Base-by-base conservation (phyloP, 371 early-diverging fungal genomes). In the Actinomortierella ambigua region DNA sequence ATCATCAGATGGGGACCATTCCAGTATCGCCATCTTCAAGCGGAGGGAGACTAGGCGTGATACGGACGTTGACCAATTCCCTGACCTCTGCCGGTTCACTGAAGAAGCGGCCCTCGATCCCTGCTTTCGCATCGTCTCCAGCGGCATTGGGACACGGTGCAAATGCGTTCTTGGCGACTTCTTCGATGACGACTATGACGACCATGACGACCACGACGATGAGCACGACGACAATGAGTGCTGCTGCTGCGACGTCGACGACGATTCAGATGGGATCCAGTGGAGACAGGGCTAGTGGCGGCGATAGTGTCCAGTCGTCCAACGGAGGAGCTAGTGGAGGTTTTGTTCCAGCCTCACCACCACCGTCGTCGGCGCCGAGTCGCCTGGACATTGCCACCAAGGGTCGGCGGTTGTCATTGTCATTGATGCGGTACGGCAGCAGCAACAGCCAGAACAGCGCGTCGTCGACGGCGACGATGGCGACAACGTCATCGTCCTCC, bases 31-130 rank as follows among this genome's bases (percentile, higher is more conserved):
- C 57, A 27, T 11, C 34, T 34, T 11, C 15, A 13, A 28, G 18
- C 20, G 44, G 39, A 22, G 51, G 52, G 14, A 50, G 75, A 18
- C 59, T 75, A 40, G 75, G 69, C 6, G 69, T 77, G 61, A 73
- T 77, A 26, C 75, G 75, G 6, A 77, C 53, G 23, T 54, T 69
- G 22, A 69, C 69, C 23, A 69, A 53, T 28, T 63, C 69, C 1
- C 27, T 69, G 29, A 59, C 64, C 0, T 69, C 64, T 2, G 29
- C 59, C 15, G 60, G 64, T 1, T 39, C 69, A 1, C 53, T 59
- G 17, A 69, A 69, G 50, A 63, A 51, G 43, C 42, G 69, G 24
- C 48, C 60, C 9, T 63, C 69, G 4, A 69, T 69, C 34, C 69
- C 69, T 1, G 23, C 63, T 3, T 69, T 69, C 47, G 48, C 54